Evolutionary conservation across 2,329 filamentous ascomycete genomes (phyloP).

Genomic region (Amphichorda felina): DNA sequence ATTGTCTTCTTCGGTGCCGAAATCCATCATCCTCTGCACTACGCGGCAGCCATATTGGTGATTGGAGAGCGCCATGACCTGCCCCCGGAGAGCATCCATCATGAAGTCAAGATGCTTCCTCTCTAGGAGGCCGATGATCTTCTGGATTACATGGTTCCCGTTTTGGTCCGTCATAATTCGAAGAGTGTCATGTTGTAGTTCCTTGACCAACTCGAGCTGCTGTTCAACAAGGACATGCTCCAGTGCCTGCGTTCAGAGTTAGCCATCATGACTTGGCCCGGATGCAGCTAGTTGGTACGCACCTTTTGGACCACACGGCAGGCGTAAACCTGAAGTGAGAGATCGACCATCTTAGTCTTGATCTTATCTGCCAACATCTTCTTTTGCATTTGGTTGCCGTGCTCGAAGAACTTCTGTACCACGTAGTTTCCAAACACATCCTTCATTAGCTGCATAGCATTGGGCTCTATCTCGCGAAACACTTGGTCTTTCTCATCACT

Average conservation of each 20-base stretch:
- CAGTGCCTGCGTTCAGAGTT: conserved; percentile 51
- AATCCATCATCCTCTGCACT: conserved; percentile 82
- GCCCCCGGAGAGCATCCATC: conserved; percentile 65
- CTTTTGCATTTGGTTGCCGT: conserved; percentile 90
- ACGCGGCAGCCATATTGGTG: conserved; percentile 88
- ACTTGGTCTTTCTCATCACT: conserved; percentile 91
- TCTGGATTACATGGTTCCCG: conserved; percentile 94
- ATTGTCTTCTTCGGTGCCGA: conserved; percentile 62
- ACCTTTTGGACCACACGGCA: conserved; percentile 95
- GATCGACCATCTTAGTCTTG: conserved; percentile 67
- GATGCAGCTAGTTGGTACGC: too few species aligned
- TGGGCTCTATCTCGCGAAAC: conserved; percentile 76
- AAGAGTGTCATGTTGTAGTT: conserved; percentile 66
- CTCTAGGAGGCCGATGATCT: conserved; percentile 73
- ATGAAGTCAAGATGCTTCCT: conserved; percentile 74
- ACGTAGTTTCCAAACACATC: conserved; percentile 98
- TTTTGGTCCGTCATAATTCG: conserved; percentile 77
- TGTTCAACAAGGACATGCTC: conserved; percentile 89
- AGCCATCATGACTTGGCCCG: too few species aligned
- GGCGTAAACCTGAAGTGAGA: conserved; percentile 84
- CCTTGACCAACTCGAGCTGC: conserved; percentile 71
- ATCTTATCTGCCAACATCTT: conserved; percentile 75
- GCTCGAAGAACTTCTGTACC: conserved; percentile 94
- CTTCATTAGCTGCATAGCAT: conserved; percentile 81
- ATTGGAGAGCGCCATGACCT: conserved; percentile 61